Percentiles rank a stretch among this genome's conserved stretches.
Evolutionary conservation across 73 alveolate genomes (phyloP).

Genomic region (Uronychia binucleata): DNA sequence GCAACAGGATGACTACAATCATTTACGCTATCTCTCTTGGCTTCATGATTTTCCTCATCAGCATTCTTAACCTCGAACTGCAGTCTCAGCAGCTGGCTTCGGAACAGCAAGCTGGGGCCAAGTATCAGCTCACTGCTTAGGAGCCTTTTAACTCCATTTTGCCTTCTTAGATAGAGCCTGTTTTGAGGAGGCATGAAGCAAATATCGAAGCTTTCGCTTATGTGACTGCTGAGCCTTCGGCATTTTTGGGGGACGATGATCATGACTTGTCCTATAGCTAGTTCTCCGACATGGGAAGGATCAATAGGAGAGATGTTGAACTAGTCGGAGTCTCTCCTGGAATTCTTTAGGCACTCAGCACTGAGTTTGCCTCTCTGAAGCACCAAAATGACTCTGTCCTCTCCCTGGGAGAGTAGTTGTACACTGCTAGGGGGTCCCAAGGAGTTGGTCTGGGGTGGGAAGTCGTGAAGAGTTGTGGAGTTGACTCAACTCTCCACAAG

Average conservation of each 20-base stretch:
- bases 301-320: constrained; percentile 1
- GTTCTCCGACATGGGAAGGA: neutral
- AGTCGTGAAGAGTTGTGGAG: neutral
- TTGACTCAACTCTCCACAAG: constrained; percentile 6
- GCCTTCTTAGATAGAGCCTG: constrained; percentile 19
- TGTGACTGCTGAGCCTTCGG: constrained; percentile 25
- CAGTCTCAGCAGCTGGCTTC: no score
- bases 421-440: constrained; percentile 78
- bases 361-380: constrained; percentile 44
- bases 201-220: constrained; percentile 14
- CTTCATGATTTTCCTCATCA: constrained; percentile 81
- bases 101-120: no score
- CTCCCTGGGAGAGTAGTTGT: constrained; percentile 64
- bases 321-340: constrained; percentile 62
- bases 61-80: neutral
- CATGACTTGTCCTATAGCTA: neutral
- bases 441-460: constrained; percentile 47
- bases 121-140: neutral
- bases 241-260: no score
- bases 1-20: constrained; percentile 88
- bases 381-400: constrained; percentile 17
- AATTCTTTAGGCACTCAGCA: constrained; percentile 38
- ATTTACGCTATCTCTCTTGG: constrained; percentile 93
- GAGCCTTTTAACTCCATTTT: neutral
- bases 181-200: neutral